Conservation (phyloP, 768 basidiomycete species). For the Suillus alpinus region DNA sequence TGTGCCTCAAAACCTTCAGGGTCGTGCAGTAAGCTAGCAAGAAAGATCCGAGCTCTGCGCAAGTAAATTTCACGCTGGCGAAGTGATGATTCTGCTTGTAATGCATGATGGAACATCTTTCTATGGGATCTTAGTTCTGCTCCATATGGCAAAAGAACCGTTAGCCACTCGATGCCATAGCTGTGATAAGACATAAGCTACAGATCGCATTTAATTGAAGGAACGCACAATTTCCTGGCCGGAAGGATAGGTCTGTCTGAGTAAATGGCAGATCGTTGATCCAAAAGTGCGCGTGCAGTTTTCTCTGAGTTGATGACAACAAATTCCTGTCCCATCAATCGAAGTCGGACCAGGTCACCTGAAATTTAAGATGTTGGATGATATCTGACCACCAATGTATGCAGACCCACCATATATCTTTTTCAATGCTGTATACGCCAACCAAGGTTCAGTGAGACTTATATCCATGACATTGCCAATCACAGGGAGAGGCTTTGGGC, state of each 20-base stretch:
- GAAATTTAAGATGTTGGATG: not conserved
- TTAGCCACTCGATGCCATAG: constrained; percentile 26
- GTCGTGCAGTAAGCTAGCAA: constrained; percentile 11
- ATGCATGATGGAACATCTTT: constrained; percentile 16
- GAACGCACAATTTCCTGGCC: not conserved
- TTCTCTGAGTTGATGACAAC: constrained; percentile 8
- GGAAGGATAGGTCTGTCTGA: constrained; percentile 6
- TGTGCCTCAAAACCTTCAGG: constrained; percentile 16
- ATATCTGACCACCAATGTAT: not conserved
- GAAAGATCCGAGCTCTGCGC: constrained; percentile 3
- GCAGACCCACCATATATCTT: constrained; percentile 26
- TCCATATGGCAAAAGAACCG: constrained; percentile 19
- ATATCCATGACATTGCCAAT: constrained; percentile 26
- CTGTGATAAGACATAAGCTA: constrained; percentile 9
- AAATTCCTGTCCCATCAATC: not conserved
- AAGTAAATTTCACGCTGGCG: constrained; percentile 14
- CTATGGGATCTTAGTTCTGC: constrained; percentile 17
- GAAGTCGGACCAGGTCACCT: not conserved
- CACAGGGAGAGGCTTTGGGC: constrained; percentile 27
- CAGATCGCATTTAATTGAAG: not conserved
- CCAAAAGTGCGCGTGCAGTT: constrained; percentile 3
- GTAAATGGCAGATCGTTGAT: constrained; percentile 9
- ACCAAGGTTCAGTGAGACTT: constrained; percentile 28
- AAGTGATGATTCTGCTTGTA: constrained; percentile 12
- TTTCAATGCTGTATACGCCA: constrained; percentile 30